A percentile compares a stretch with the other conserved stretches of the same genome.
Conservation (phyloP, 2,329 filamentous ascomycete genomes). For the Clonostachys byssicola region DNA sequence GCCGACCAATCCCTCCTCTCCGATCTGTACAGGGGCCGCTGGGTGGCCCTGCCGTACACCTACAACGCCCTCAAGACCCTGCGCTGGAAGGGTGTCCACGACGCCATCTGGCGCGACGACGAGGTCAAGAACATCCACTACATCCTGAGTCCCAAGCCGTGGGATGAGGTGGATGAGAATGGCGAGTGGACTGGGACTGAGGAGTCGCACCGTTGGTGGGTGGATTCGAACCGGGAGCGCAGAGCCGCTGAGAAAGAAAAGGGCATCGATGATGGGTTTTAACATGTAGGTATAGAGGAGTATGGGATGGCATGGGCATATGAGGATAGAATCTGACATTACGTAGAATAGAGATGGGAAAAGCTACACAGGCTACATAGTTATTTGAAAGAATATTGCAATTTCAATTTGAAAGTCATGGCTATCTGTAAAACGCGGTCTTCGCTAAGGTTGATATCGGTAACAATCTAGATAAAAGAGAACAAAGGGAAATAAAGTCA, state of each 20-base stretch:
- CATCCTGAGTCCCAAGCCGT: constrained; percentile 58
- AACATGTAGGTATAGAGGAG: neutral
- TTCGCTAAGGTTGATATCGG: too few relatives aligned
- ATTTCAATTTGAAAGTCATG: too few relatives aligned
- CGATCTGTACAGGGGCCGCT: constrained; percentile 48
- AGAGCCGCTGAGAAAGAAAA: constrained; percentile 29
- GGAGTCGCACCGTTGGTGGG: constrained; percentile 54
- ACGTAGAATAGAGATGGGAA: too few relatives aligned
- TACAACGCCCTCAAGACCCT: constrained; percentile 63
- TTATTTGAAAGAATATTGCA: too few relatives aligned
- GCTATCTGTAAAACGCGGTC: too few relatives aligned
- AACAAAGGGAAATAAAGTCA: too few relatives aligned
- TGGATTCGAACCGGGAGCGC: constrained; percentile 40
- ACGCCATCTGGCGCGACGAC: constrained; percentile 52
- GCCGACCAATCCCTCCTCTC: constrained; percentile 56
- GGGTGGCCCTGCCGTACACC: constrained; percentile 54
- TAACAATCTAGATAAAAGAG: too few relatives aligned
- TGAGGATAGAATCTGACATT: too few relatives aligned
- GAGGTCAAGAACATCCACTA: constrained; percentile 59
- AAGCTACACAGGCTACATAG: too few relatives aligned
- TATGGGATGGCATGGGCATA: too few relatives aligned
- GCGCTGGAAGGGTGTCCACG: constrained; percentile 47
- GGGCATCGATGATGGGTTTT: constrained; percentile 19
- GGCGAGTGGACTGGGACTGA: constrained; percentile 39
- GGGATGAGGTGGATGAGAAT: constrained; percentile 43